Evolutionary conservation across 2,329 filamentous ascomycete genomes (phyloP).

Genomic region (Cladobotryum mycophilum): DNA sequence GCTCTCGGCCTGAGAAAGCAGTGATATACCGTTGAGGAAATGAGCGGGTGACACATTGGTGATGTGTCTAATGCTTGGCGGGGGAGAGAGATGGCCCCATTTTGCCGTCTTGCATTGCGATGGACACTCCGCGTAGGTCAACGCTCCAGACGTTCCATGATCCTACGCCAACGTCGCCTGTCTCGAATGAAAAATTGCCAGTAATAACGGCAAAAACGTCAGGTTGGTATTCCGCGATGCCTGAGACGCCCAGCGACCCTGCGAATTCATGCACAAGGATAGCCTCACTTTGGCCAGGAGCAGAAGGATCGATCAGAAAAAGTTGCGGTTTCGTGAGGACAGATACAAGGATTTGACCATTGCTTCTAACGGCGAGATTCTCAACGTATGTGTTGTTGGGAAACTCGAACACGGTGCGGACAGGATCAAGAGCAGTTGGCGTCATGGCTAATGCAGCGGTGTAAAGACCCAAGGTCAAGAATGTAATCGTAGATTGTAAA

Average conservation of each 20-base stretch:
- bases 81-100: neutral
- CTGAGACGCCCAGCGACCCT: slow-evolving; percentile 20
- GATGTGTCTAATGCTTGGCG: slow-evolving; percentile 15
- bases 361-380: slow-evolving; percentile 30
- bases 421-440: neutral
- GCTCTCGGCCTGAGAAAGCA: slow-evolving; percentile 9
- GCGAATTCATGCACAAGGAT: slow-evolving; percentile 25
- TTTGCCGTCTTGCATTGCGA: slow-evolving; percentile 13
- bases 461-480: too few species aligned
- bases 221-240: slow-evolving; percentile 27
- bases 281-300: slow-evolving; percentile 10
- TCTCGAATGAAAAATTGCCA: slow-evolving; percentile 18
- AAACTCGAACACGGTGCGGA: slow-evolving; percentile 8
- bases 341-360: slow-evolving; percentile 29
- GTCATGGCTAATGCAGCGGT: too few species aligned
- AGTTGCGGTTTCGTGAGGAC: slow-evolving; percentile 26
- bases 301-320: slow-evolving; percentile 25
- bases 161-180: slow-evolving; percentile 7
- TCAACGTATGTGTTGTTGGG: slow-evolving; percentile 18
- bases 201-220: slow-evolving; percentile 28
- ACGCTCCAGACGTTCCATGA: slow-evolving; percentile 18
- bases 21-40: slow-evolving; percentile 23
- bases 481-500: too few species aligned
- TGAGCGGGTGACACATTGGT: slow-evolving; percentile 17
- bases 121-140: slow-evolving; percentile 16